A percentile compares a stretch with the other conserved stretches of the same genome.
These are phyloP conservation scores for Cladosporium sp. DNA, from an alignment of 2,329 filamentous ascomycete species.

Conservation along the genomic window DNA sequence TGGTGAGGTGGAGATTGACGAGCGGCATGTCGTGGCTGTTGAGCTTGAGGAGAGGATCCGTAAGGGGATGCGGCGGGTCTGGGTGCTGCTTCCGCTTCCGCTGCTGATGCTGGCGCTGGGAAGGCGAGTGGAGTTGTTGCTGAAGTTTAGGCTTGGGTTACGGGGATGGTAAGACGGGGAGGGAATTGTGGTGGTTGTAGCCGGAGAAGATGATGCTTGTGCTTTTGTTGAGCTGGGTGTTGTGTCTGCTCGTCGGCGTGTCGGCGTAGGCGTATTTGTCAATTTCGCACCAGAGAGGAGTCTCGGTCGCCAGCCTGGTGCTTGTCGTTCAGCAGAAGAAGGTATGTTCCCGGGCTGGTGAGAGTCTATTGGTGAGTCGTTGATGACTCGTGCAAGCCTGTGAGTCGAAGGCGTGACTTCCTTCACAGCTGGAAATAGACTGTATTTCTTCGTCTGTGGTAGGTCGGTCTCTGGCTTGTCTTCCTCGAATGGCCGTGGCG, in stretches of 20 bases:
- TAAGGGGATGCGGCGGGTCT: slow-evolving; percentile 18
- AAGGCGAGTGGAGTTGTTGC: neutral
- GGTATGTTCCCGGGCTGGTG: slow-evolving; percentile 1
- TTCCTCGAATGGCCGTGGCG: slow-evolving; percentile 14
- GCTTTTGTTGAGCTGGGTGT: neutral
- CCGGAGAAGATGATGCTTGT: neutral
- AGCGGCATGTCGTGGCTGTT: slow-evolving; percentile 7
- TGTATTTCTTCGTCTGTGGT: slow-evolving; percentile 20
- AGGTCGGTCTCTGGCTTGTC: slow-evolving; percentile 1
- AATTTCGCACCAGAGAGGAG: neutral
- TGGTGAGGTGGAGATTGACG: slow-evolving; percentile 3
- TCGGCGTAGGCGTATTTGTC: neutral
- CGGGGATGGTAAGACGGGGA: slow-evolving; percentile 22
- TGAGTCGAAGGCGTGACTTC: slow-evolving; percentile 18
- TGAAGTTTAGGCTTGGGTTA: slow-evolving; percentile 23
- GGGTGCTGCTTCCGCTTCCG: slow-evolving; percentile 23
- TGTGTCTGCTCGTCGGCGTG: neutral
- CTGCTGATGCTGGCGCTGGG: slow-evolving; percentile 23
- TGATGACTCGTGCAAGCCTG: slow-evolving; percentile 5
- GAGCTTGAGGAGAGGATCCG: slow-evolving; percentile 22
- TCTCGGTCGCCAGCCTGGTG: neutral
- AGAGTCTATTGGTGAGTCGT: neutral
- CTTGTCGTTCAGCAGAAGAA: neutral
- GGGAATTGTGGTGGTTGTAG: slow-evolving; percentile 16
- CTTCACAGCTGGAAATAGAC: slow-evolving; percentile 25